Base-by-base conservation (phyloP, 805 yeast genomes). In the Kockiozyma suomiensis region DNA sequence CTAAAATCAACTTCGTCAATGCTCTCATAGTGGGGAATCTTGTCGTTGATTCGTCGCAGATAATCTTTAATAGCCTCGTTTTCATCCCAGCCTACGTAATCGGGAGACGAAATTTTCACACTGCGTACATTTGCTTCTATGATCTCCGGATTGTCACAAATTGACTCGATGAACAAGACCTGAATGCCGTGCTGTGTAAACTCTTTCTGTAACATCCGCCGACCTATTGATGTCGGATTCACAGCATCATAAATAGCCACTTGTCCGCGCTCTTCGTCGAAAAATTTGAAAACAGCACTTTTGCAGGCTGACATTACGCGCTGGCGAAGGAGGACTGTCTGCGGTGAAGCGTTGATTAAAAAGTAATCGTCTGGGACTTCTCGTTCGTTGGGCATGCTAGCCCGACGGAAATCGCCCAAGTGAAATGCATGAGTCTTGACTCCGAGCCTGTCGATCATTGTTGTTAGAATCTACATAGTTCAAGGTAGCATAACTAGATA, bases 221-320 rank as follows among this genome's bases (percentile, higher is more conserved):
- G 80, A 66, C 86, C 87, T 52, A 80, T 79, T 21, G 86, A 83
- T 50, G 87, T 76, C 4, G 94, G 96, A 72, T 94, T 94, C 52
- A 94, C 88, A 0, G 98, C 98, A 74, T 94, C 99, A 74, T 89
- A 94, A 23, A 94, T 89, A 4, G 96, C 99, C 33, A 94, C 90
- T 75, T 94, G 99, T 10, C 98, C 98, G 69, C 83, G 84, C 63
- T 86, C 90, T 30, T 81, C 81, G 64, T 82, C 81, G 73, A 90
- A 90, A 69, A 88, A 91, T 25, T 78, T 76, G 56, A 81, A 71
- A 72, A 93, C 85, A 70, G 90, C 97, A 49, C 75, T 75, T 40
- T 88, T 72, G 67, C 96, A 90, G 41, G 82, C 80, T 48, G 81
- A 77, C 43, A 87, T 79, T 23, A 92, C 81, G 62, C 79, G 75